A percentile compares a stretch with the other conserved stretches of the same genome.
Conservation (phyloP, 306 rosid genomes). For the Sechiopsis laciniata region DNA sequence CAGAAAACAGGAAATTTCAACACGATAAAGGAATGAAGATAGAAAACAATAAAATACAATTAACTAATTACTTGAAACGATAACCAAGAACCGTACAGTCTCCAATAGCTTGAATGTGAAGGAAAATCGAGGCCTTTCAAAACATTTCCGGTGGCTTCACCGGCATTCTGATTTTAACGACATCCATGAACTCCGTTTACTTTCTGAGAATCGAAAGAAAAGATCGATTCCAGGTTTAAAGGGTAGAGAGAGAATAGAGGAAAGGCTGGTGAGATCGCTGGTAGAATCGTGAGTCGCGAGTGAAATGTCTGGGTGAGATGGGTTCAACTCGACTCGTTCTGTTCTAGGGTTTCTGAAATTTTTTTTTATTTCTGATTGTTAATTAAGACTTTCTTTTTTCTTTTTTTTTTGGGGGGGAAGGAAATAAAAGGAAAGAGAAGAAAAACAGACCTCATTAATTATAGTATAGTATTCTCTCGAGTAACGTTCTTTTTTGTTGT, state of each 20-base stretch:
- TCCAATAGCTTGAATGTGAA: not conserved
- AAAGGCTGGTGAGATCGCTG: slow-evolving; percentile 22
- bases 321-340: slow-evolving; percentile 20
- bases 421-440: not conserved
- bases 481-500: not conserved
- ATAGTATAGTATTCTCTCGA: too few species aligned
- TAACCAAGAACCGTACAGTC: not conserved
- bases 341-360: slow-evolving; percentile 11
- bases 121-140: not conserved
- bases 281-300: slow-evolving; percentile 26
- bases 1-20: not conserved
- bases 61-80: not conserved
- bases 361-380: not conserved
- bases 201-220: not conserved
- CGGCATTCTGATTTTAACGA: not conserved
- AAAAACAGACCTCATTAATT: not conserved
- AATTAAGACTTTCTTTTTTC: not conserved
- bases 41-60: not conserved
- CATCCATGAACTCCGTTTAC: not conserved
- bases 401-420: not conserved
- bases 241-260: slow-evolving; percentile 23
- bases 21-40: not conserved
- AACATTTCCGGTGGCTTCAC: not conserved
- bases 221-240: not conserved
- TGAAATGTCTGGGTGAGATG: slow-evolving; percentile 27